Evolutionary conservation across 768 basidiomycete species (phyloP).

Genomic region (Crassisporium funariophilum): DNA sequence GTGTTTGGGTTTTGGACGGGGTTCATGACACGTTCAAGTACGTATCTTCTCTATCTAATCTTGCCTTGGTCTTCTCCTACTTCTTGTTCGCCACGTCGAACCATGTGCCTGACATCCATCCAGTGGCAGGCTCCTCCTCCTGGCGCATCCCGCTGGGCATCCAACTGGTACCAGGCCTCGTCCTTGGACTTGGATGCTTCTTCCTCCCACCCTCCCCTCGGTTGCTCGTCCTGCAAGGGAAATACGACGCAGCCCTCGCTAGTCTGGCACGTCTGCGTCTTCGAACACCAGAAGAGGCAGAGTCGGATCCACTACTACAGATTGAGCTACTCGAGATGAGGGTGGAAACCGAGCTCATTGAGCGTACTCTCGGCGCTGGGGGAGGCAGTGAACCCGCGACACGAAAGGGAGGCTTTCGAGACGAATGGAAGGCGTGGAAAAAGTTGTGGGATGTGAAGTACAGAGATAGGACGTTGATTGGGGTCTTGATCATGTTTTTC

Average conservation of each 20-base stretch:
- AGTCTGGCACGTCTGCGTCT: conserved; percentile 61
- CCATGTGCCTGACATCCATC: too few relatives aligned
- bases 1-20: conserved; percentile 86
- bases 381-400: background rate
- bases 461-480: conserved; percentile 64
- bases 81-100: background rate
- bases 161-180: conserved; percentile 68
- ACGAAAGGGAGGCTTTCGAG: conserved; percentile 25
- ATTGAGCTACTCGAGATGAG: conserved; percentile 79
- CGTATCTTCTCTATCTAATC: conserved; percentile 18
- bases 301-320: conserved; percentile 57
- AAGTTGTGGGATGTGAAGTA: conserved; percentile 57
- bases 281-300: conserved; percentile 46
- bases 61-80: background rate
- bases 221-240: conserved; percentile 56
- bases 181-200: conserved; percentile 64
- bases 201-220: conserved; percentile 66
- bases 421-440: conserved; percentile 52
- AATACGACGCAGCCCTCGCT: conserved; percentile 55
- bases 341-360: conserved; percentile 60
- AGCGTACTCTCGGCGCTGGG: conserved; percentile 30
- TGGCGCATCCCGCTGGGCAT: conserved; percentile 80
- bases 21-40: conserved; percentile 67
- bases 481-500: conserved; percentile 78
- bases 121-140: conserved; percentile 66